These are phyloP conservation scores for Pelagophyceae sp. DNA, from an alignment of 352 stramenopile genomes.

Conservation along the genomic window DNA sequence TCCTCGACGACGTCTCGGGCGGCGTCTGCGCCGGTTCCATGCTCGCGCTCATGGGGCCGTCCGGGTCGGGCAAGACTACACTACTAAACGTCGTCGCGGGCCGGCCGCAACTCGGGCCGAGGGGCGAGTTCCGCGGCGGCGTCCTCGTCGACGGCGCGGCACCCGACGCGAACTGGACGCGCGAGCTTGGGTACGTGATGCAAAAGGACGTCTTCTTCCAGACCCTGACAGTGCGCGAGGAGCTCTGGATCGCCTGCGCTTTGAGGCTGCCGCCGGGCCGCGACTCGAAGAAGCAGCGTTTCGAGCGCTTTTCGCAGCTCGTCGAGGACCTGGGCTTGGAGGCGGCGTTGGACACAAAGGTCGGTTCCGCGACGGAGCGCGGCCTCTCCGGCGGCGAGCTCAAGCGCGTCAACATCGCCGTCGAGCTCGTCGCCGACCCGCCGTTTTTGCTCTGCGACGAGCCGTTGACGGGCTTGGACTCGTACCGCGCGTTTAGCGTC, in stretches of 20 bases:
- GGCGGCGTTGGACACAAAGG: constrained; percentile 37
- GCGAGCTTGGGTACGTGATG: constrained; percentile 34
- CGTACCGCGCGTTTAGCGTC: constrained; percentile 43
- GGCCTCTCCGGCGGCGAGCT: constrained; percentile 48
- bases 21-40: not conserved
- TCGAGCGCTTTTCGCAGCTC: constrained; percentile 32
- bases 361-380: constrained; percentile 29
- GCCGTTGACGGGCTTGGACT: constrained; percentile 72
- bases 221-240: constrained; percentile 58
- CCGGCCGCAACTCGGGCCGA: not conserved
- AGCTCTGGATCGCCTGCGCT: constrained; percentile 52
- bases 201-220: constrained; percentile 55
- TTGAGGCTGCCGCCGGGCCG: constrained; percentile 33
- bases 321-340: constrained; percentile 33
- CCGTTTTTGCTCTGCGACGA: constrained; percentile 56
- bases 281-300: no score
- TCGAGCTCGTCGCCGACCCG: constrained; percentile 47
- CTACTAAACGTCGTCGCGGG: not conserved
- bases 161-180: not conserved
- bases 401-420: constrained; percentile 46
- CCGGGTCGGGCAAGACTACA: not conserved
- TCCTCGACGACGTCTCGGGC: not conserved
- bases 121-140: not conserved
- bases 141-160: not conserved
- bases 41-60: not conserved